Evolutionary conservation across 73 alveolate genomes (phyloP).

Genomic region (Symbiodinium natans): DNA sequence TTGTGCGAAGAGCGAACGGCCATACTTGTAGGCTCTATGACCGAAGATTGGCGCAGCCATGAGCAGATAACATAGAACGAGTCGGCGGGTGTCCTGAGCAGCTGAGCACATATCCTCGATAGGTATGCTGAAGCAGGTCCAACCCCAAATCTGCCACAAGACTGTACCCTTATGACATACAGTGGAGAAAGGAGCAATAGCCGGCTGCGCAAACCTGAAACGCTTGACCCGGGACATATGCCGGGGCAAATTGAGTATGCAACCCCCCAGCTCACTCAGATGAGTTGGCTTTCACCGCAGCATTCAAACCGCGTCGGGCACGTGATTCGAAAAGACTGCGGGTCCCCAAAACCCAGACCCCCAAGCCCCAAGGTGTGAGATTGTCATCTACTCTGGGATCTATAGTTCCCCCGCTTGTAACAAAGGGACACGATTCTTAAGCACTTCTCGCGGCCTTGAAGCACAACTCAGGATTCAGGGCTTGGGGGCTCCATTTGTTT

Average conservation of each 20-base stretch:
- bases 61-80: neutral
- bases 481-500: no score
- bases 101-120: neutral
- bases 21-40: neutral
- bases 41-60: neutral
- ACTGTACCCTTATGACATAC: no score
- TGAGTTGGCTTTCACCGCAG: slow-evolving; percentile 2
- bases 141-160: no score
- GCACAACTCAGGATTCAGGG: no score
- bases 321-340: neutral
- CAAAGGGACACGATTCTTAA: no score
- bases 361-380: no score
- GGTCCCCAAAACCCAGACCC: no score
- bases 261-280: neutral
- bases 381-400: no score
- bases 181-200: neutral
- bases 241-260: neutral
- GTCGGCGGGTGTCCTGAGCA: neutral
- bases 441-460: no score
- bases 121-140: no score
- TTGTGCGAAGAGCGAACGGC: neutral
- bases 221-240: neutral
- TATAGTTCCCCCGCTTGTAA: no score
- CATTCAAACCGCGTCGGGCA: neutral
- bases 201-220: slow-evolving; percentile 12